These are phyloP conservation scores for Claviceps humidiphila DNA, from an alignment of 2,329 filamentous ascomycete species.

Conservation along the genomic window DNA sequence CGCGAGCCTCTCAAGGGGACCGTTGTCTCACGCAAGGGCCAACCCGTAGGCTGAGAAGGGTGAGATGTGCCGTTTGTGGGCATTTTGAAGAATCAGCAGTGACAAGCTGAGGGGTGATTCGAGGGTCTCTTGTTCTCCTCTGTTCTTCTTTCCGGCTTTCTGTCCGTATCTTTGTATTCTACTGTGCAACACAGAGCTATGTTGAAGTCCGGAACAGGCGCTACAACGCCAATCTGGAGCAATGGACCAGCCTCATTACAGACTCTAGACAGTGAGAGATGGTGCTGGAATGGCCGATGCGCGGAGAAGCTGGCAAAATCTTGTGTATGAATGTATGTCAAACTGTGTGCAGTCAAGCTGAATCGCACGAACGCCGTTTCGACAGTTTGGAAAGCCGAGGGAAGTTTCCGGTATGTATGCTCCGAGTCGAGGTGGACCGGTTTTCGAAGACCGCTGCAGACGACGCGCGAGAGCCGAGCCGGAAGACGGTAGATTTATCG, in stretches of 20 bases:
- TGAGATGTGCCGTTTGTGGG: slow-evolving; percentile 7
- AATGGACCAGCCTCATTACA: slow-evolving; percentile 4
- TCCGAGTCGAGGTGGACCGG: background rate
- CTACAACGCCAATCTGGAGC: slow-evolving; percentile 2
- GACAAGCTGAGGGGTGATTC: background rate
- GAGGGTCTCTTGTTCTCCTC: background rate
- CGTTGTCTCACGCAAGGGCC: slow-evolving; percentile 6
- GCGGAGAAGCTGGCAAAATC: background rate
- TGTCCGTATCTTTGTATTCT: background rate
- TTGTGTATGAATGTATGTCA: background rate
- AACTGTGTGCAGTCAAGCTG: background rate
- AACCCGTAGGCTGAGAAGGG: background rate
- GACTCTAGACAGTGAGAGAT: slow-evolving; percentile 1
- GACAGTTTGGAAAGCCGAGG: background rate
- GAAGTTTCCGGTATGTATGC: background rate
- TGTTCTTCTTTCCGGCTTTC: background rate
- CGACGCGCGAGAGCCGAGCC: background rate
- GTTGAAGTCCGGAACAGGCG: background rate
- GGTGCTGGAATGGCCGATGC: background rate
- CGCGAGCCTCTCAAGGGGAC: slow-evolving; percentile 5
- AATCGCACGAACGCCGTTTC: background rate
- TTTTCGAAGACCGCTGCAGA: background rate
- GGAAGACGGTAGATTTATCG: background rate
- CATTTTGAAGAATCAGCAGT: slow-evolving; percentile 5
- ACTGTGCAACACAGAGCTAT: background rate